Evolutionary conservation across 768 basidiomycete genomes (phyloP).

Genomic region (Naganishia onofrii): DNA sequence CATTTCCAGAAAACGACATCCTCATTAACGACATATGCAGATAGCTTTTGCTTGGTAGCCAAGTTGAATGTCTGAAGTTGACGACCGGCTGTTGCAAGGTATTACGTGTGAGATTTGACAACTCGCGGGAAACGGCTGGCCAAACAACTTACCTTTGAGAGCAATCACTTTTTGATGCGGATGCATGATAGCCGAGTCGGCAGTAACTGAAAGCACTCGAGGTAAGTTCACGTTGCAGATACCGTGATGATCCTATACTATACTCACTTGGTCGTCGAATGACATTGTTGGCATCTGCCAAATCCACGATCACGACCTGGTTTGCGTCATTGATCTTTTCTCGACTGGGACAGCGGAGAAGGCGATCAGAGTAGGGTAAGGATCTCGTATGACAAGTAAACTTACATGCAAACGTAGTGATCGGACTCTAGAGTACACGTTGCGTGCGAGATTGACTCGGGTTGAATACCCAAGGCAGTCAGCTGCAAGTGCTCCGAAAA

Average conservation of each 20-base stretch:
- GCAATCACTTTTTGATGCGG: constrained; percentile 94
- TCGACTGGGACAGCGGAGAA: constrained; percentile 53
- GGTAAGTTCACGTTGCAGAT: not conserved
- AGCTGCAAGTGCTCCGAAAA: constrained; percentile 65
- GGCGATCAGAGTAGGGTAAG: not conserved
- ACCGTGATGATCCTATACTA: not conserved
- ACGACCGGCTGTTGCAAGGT: constrained; percentile 65
- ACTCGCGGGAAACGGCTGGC: not conserved
- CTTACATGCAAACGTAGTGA: constrained; percentile 85
- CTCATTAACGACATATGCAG: constrained; percentile 87
- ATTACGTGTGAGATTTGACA: constrained; percentile 9
- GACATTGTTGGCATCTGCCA: constrained; percentile 94
- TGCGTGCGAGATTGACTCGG: constrained; percentile 95
- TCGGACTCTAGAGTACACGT: constrained; percentile 94
- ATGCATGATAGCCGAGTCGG: constrained; percentile 99
- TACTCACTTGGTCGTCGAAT: constrained; percentile 50
- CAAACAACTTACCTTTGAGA: constrained; percentile 65
- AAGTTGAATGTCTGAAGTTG: constrained; percentile 98
- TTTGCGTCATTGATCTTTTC: constrained; percentile 93
- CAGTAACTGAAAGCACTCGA: constrained; percentile 63
- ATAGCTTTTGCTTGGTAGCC: constrained; percentile 95
- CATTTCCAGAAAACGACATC: constrained; percentile 99
- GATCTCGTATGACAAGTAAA: not conserved
- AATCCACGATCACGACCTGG: constrained; percentile 98
- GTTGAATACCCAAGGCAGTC: constrained; percentile 91